phyloP scores from a whole-genome alignment of 2,329 filamentous ascomycete genomes.

The Aspergillus transmontanensis region DNA sequence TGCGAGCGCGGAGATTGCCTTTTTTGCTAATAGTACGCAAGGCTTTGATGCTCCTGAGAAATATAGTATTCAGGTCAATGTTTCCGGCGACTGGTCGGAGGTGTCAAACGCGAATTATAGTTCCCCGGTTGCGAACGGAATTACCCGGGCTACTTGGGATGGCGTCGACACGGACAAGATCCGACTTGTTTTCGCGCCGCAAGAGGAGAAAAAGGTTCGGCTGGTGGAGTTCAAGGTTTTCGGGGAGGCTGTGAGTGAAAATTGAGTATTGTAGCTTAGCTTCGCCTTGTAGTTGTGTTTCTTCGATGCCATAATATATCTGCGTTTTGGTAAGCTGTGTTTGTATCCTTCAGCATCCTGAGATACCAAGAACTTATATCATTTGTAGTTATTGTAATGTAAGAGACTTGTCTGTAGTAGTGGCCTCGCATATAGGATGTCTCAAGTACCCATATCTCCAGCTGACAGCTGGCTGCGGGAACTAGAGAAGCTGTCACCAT shows the following conservation, averaged over 20 bases:
- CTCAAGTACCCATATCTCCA: no score
- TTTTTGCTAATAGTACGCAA: conserved; percentile 18
- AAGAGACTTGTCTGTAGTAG: background rate
- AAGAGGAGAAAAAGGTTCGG: conserved; percentile 14
- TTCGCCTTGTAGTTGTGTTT: background rate
- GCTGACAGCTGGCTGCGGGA: no score
- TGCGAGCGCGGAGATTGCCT: conserved; percentile 20
- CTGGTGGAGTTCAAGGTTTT: conserved; percentile 23
- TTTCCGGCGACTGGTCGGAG: conserved; percentile 14
- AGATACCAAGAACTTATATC: background rate
- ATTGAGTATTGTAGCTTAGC: background rate
- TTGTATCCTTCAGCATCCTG: background rate
- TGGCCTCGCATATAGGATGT: accelerated
- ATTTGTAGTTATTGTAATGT: background rate
- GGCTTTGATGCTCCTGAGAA: conserved; percentile 15
- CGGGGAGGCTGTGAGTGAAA: background rate
- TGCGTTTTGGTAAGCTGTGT: no score
- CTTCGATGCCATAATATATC: background rate
- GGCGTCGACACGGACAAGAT: conserved; percentile 8
- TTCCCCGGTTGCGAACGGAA: conserved; percentile 18
- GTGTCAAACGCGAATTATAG: conserved; percentile 12
- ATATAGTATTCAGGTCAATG: conserved; percentile 17
- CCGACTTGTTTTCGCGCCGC: conserved; percentile 17
- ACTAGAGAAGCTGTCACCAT: no score
- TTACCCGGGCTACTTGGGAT: conserved; percentile 20